Conservation (phyloP, 768 basidiomycete species). For the Mycena kentingensis region DNA sequence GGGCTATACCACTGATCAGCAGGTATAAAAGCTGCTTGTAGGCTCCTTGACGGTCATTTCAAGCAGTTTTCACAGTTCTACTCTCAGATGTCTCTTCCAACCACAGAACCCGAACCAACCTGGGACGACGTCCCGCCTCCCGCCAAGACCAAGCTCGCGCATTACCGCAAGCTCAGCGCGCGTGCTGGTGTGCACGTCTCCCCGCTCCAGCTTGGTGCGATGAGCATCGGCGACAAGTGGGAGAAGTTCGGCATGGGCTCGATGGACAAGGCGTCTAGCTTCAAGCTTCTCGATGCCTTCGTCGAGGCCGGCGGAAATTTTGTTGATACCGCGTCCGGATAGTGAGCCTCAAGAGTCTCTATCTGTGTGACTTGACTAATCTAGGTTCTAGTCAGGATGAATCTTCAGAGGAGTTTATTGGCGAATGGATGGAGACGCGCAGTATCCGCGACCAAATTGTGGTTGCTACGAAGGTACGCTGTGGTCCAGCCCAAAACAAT, state of each 20-base stretch:
- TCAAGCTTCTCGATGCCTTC: slow-evolving; percentile 43
- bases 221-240: slow-evolving; percentile 40
- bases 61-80: no score
- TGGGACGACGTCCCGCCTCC: no score
- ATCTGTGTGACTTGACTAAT: no score
- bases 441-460: slow-evolving; percentile 51
- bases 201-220: slow-evolving; percentile 38
- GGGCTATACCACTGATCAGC: no score
- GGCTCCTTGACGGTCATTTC: no score
- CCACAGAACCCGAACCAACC: no score
- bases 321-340: slow-evolving; percentile 45
- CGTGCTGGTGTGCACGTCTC: slow-evolving; percentile 38
- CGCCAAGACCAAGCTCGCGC: slow-evolving; percentile 28
- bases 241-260: slow-evolving; percentile 25
- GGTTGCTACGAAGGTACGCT: slow-evolving; percentile 50
- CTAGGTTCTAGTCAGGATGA: not conserved
- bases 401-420: not conserved
- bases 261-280: slow-evolving; percentile 39
- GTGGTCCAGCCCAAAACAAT: not conserved
- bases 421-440: not conserved
- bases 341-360: no score
- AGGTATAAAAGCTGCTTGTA: no score
- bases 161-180: slow-evolving; percentile 26
- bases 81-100: no score
- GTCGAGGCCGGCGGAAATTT: slow-evolving; percentile 45